phyloP scores from a whole-genome alignment of 371 early-diverging fungal genomes.

The Mucor irregularis region DNA sequence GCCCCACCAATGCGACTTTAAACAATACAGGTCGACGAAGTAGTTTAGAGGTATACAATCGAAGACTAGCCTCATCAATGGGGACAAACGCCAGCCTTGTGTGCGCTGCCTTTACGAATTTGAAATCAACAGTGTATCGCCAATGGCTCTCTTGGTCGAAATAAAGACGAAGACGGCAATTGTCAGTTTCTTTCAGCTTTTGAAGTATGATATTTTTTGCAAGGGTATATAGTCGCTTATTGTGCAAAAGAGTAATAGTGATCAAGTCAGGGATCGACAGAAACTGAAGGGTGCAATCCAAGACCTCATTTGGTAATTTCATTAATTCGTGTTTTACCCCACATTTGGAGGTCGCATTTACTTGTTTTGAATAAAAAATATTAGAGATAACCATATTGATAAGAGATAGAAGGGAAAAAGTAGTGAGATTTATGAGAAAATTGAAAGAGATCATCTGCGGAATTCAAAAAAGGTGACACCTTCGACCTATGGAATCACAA shows the following conservation, averaged over 20 bases:
- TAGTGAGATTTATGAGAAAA: too few relatives aligned
- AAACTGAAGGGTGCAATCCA: slow-evolving; percentile 1
- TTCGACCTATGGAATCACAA: too few relatives aligned
- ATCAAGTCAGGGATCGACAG: slow-evolving; percentile 18
- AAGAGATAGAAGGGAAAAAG: too few relatives aligned
- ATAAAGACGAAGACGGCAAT: slow-evolving; percentile 10
- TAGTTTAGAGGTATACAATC: slow-evolving; percentile 16
- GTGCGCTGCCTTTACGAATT: slow-evolving; percentile 5
- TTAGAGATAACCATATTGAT: too few relatives aligned
- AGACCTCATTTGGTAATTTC: slow-evolving; percentile 20
- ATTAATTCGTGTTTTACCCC: slow-evolving; percentile 6
- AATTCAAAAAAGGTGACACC: too few relatives aligned
- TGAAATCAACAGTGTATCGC: slow-evolving; percentile 23
- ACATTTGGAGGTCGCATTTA: background rate
- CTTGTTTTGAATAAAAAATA: slow-evolving; percentile 3
- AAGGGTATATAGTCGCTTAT: slow-evolving; percentile 2
- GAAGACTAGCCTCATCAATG: slow-evolving; percentile 4
- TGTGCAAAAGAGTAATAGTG: slow-evolving; percentile 1
- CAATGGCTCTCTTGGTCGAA: slow-evolving; percentile 23
- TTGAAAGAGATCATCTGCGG: too few relatives aligned
- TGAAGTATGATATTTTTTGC: slow-evolving; percentile 5
- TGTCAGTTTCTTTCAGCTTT: slow-evolving; percentile 1
- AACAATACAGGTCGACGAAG: slow-evolving; percentile 10
- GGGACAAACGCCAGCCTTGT: slow-evolving; percentile 16
- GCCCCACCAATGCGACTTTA: slow-evolving; percentile 5